A percentile compares a stretch with the other conserved stretches of the same genome.
These are phyloP conservation scores for Nelumbo lutea DNA, from an alignment of 164 flowering plant genomes.

Conservation along the genomic window DNA sequence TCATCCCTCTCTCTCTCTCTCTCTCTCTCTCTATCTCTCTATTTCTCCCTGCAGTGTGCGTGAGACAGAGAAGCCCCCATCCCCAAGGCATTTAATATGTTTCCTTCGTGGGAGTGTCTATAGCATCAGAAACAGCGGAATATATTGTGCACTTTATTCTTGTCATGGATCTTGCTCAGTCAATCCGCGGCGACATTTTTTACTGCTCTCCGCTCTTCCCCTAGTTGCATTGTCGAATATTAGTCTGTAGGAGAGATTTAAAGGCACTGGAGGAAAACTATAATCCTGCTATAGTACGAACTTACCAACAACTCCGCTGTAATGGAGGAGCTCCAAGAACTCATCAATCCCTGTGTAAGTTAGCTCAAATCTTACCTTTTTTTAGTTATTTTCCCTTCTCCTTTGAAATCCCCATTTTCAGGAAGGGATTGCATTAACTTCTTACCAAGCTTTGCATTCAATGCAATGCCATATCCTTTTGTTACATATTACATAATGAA, in stretches of 20 bases:
- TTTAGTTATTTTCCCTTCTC: neutral
- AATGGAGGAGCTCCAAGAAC: constrained; percentile 63
- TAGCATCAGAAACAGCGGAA: constrained; percentile 4
- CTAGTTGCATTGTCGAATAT: neutral
- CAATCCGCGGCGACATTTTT: constrained; percentile 6
- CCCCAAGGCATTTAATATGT: neutral
- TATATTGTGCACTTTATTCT: neutral
- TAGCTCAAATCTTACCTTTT: constrained; percentile 4
- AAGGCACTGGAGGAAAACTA: neutral
- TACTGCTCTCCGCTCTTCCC: neutral
- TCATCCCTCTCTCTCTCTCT: neutral
- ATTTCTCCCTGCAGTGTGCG: too few species aligned
- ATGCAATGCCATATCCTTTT: neutral
- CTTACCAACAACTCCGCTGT: constrained; percentile 4
- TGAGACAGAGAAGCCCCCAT: too few species aligned
- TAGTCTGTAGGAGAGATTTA: constrained; percentile 7
- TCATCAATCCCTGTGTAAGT: constrained; percentile 48
- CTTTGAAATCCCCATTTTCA: constrained; percentile 8
- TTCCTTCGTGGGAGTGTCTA: neutral
- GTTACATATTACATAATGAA: too few species aligned
- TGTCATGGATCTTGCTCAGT: neutral
- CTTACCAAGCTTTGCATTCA: constrained; percentile 9
- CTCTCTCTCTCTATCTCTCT: neutral
- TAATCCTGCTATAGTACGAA: neutral
- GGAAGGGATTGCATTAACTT: constrained; percentile 15